Conservation (phyloP, 495 filamentous ascomycete species). For the Neurospora sp. region DNA sequence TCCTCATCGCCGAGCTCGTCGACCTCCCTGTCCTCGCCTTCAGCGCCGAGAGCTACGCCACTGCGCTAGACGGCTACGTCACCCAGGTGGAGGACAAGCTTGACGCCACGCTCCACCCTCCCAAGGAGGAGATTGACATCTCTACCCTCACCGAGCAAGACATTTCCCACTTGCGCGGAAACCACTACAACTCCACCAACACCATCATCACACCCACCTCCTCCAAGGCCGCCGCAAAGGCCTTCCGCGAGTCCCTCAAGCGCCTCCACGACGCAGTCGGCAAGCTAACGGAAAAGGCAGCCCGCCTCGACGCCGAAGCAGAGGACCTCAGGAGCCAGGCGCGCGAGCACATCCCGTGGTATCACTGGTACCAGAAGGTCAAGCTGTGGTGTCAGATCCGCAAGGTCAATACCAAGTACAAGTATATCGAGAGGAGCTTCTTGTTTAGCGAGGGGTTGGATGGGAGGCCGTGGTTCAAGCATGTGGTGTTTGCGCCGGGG, state of each 20-base stretch:
- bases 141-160: conserved; percentile 29
- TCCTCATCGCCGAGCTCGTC: conserved; percentile 69
- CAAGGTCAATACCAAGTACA: conserved; percentile 58
- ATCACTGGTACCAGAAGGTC: conserved; percentile 61
- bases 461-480: conserved; percentile 83
- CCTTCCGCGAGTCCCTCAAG: conserved; percentile 38
- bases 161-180: conserved; percentile 42
- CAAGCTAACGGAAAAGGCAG: conserved; percentile 47
- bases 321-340: conserved; percentile 54
- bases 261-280: conserved; percentile 35
- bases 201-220: conserved; percentile 16
- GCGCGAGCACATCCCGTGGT: conserved; percentile 66
- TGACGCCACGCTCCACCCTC: conserved; percentile 13
- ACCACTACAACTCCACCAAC: conserved; percentile 32
- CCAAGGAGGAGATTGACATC: conserved; percentile 4
- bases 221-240: conserved; percentile 32
- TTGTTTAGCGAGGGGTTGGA: conserved; percentile 72
- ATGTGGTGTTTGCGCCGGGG: conserved; percentile 81
- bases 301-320: conserved; percentile 49
- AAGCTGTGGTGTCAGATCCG: conserved; percentile 52
- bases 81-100: conserved; percentile 57
- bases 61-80: conserved; percentile 52
- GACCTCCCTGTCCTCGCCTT: conserved; percentile 72
- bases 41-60: conserved; percentile 64
- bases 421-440: conserved; percentile 70